Percentiles rank a stretch among this genome's conserved stretches.
phyloP scores from a whole-genome alignment of 2,329 filamentous ascomycete genomes.

The Apiospora pterosperma region DNA sequence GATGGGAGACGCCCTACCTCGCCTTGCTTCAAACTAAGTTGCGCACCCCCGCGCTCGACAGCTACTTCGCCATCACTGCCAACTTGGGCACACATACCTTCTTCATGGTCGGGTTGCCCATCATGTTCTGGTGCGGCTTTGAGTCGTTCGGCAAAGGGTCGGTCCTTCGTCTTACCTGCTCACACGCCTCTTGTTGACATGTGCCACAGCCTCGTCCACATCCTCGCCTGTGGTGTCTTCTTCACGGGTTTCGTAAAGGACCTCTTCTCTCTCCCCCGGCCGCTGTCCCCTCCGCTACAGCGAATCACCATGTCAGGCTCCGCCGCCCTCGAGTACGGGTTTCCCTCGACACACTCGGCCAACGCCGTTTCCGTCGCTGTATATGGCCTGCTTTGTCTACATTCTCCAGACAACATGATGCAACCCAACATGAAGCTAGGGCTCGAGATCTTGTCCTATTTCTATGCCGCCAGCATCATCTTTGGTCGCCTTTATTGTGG shows the following conservation, averaged over 20 bases:
- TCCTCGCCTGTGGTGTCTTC: constrained; percentile 76
- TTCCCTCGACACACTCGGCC: constrained; percentile 94
- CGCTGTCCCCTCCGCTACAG: constrained; percentile 85
- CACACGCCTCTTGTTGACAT: neutral
- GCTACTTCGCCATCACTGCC: constrained; percentile 94
- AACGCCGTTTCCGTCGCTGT: constrained; percentile 94
- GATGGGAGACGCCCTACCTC: constrained; percentile 94
- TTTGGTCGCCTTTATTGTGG: constrained; percentile 92
- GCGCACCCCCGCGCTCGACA: constrained; percentile 82
- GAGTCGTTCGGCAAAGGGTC: constrained; percentile 83
- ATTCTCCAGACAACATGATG: constrained; percentile 60
- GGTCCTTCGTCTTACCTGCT: constrained; percentile 28
- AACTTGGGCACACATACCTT: constrained; percentile 98
- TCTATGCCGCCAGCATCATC: constrained; percentile 86
- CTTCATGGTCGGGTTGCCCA: constrained; percentile 93
- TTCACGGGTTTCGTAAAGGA: constrained; percentile 94
- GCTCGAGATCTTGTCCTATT: constrained; percentile 70
- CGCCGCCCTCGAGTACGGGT: constrained; percentile 92
- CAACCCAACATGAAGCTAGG: constrained; percentile 54
- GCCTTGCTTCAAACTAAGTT: constrained; percentile 78
- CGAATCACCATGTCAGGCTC: constrained; percentile 98
- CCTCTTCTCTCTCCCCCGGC: constrained; percentile 85
- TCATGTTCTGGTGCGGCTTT: constrained; percentile 95
- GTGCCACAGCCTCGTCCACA: constrained; percentile 61
- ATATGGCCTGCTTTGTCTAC: constrained; percentile 72